phyloP scores from a whole-genome alignment of 805 yeast species.

The Saturnispora ahearnii region DNA sequence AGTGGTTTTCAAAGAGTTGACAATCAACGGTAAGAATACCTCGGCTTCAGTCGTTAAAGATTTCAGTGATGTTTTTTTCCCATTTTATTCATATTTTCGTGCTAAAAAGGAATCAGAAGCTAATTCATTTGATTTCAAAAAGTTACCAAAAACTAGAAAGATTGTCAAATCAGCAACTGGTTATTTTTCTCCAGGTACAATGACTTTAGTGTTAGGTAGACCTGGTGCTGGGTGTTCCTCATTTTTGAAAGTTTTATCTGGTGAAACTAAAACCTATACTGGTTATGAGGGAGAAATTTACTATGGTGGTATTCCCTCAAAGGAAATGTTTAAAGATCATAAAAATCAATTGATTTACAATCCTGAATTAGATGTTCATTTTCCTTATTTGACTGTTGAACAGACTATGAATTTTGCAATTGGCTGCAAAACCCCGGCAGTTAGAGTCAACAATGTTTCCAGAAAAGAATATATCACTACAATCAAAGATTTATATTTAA shows the following conservation, averaged over 20 bases:
- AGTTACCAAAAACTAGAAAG: conserved; percentile 17
- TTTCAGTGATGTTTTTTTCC: conserved; percentile 33
- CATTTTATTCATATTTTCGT: conserved; percentile 14
- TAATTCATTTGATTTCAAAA: conserved; percentile 5
- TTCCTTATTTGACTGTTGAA: conserved; percentile 46
- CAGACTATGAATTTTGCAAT: conserved; percentile 50
- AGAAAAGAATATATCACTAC: conserved; percentile 35
- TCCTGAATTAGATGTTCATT: conserved; percentile 50
- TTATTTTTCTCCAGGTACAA: conserved; percentile 39
- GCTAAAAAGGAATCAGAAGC: background rate
- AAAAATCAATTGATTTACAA: conserved; percentile 44
- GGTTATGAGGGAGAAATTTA: conserved; percentile 32
- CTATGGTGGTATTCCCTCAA: conserved; percentile 42
- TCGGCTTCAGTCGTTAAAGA: conserved; percentile 37
- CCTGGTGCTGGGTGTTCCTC: conserved; percentile 65
- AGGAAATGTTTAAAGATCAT: conserved; percentile 38
- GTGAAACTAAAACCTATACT: conserved; percentile 33
- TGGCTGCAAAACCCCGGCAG: conserved; percentile 48
- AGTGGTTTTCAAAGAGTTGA: conserved; percentile 33
- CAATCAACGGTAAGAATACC: conserved; percentile 40
- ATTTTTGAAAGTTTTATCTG: conserved; percentile 37
- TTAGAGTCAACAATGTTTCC: conserved; percentile 28
- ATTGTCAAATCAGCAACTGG: conserved; percentile 21
- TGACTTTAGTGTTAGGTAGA: conserved; percentile 44
- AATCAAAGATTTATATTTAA: conserved; percentile 39